These are phyloP conservation scores for Didymella arachidicola DNA, from an alignment of 2,329 filamentous ascomycete species.

Conservation along the genomic window DNA sequence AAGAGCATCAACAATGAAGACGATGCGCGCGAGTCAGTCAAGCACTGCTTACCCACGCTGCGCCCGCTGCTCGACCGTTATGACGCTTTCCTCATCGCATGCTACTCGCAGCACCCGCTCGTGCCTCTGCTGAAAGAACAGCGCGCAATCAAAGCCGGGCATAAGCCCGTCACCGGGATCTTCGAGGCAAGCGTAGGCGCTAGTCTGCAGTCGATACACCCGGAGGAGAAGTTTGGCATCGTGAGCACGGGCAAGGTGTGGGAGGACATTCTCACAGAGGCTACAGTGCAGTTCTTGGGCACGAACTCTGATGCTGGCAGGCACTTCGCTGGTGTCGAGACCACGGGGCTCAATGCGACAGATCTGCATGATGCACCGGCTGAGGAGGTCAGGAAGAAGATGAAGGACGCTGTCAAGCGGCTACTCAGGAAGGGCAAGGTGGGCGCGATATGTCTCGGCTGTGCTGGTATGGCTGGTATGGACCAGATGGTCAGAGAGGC, in stretches of 20 bases:
- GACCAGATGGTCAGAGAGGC: constrained; percentile 77
- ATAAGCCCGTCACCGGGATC: constrained; percentile 76
- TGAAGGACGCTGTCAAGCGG: constrained; percentile 73
- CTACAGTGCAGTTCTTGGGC: constrained; percentile 71
- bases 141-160: constrained; percentile 45
- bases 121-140: constrained; percentile 67
- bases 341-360: constrained; percentile 79
- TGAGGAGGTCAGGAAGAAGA: constrained; percentile 68
- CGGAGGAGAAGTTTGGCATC: constrained; percentile 75
- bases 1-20: constrained; percentile 79
- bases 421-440: constrained; percentile 67
- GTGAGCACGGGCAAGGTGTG: constrained; percentile 87
- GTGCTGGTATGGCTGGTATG: constrained; percentile 89
- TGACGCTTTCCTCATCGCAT: constrained; percentile 85
- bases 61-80: constrained; percentile 58
- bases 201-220: constrained; percentile 64
- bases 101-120: constrained; percentile 85
- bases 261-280: constrained; percentile 74
- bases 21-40: constrained; percentile 70
- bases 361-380: constrained; percentile 77
- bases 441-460: constrained; percentile 80
- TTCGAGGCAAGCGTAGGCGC: constrained; percentile 82
- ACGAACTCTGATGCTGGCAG: constrained; percentile 45
- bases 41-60: constrained; percentile 67
- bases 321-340: constrained; percentile 80